These are phyloP conservation scores for Prillingera fragicola DNA, from an alignment of 1,284 basidiomycete species.

Conservation along the genomic window DNA sequence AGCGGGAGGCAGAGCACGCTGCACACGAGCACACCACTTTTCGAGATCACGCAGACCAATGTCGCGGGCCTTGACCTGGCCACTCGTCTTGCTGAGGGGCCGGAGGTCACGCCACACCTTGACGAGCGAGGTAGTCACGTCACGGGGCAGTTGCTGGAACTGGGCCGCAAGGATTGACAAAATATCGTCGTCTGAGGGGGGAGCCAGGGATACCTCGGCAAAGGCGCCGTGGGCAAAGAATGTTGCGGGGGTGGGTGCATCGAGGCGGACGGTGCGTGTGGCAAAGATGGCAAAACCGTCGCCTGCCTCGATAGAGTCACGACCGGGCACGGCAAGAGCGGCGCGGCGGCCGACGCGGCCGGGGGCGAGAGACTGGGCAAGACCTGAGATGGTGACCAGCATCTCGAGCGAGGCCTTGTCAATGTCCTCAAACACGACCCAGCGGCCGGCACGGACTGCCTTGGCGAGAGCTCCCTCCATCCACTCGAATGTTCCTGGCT, in stretches of 20 bases:
- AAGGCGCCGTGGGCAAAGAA: constrained; percentile 83
- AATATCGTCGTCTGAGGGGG: constrained; percentile 64
- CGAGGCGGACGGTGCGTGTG: constrained; percentile 61
- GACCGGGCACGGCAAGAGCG: constrained; percentile 62
- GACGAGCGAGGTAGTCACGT: constrained; percentile 42
- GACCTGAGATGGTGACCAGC: constrained; percentile 72
- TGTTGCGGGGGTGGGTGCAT: constrained; percentile 48
- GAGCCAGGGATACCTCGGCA: constrained; percentile 60
- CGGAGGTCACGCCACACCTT: constrained; percentile 40
- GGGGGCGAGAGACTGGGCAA: constrained; percentile 70
- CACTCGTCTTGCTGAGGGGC: constrained; percentile 39
- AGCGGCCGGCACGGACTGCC: constrained; percentile 83
- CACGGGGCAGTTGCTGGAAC: constrained; percentile 59
- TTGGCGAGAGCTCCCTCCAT: constrained; percentile 89
- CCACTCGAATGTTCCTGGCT: constrained; percentile 91
- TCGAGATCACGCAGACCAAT: constrained; percentile 81
- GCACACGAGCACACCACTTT: constrained; percentile 76
- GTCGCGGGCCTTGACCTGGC: constrained; percentile 45
- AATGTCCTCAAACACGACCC: constrained; percentile 91
- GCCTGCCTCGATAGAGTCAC: constrained; percentile 62
- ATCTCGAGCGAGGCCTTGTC: constrained; percentile 84
- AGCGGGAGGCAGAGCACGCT: constrained; percentile 55
- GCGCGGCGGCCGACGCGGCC: constrained; percentile 62
- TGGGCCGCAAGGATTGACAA: constrained; percentile 61
- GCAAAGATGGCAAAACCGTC: constrained; percentile 74